Evolutionary conservation across 345 rosid species (phyloP), one percentile per base, ranked within the genome.

Genomic region (Citrus trifoliata): DNA sequence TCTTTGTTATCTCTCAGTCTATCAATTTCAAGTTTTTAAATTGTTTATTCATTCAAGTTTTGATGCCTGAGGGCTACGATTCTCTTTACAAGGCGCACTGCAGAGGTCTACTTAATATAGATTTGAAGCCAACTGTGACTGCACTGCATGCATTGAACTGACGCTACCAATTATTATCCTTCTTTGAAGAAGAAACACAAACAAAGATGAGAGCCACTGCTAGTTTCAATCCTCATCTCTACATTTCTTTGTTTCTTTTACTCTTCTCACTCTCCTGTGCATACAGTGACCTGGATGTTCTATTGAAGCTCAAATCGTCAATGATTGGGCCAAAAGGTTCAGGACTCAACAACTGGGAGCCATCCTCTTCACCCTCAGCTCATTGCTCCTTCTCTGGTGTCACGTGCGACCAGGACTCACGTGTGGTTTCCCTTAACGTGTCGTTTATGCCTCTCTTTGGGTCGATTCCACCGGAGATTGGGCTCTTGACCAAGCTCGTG

Each of bases 381-480:
- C 99, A 95, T 79, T 95, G 99, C 72, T 87, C 76, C 71, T 95
- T 93, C 88, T 83, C 96, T 27, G 98, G 99, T 10, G 95, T 95
- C n/a, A 35, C 83, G 1, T 95, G 99, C 68, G 93, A 88, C 72
- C 72, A 4, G 2, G 82, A 83, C 28, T 80, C 74, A 6, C 88
- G 93, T 3, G 93, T 95, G 18, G 83, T 91, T 19, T 86, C 97
- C 67, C 85, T 95, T 6, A 85, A 89, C 82, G 80, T 92, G 67
- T 86, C 93, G 1, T 89, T 78, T 32, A 55, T 78, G 72, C 83
- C 81, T 74, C 82, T 95, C 3, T 82, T 82, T 21, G 97, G 99
- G 1, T 79, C 67, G 1, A 78, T 95, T 35, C 93, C 98, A 2
- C 92, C 88, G 24, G 97, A 88, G 80, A 90, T 95, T 75, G 98